Evolutionary conservation across 1,284 basidiomycete genomes (phyloP).

Genomic region (Trametes pubescens): DNA sequence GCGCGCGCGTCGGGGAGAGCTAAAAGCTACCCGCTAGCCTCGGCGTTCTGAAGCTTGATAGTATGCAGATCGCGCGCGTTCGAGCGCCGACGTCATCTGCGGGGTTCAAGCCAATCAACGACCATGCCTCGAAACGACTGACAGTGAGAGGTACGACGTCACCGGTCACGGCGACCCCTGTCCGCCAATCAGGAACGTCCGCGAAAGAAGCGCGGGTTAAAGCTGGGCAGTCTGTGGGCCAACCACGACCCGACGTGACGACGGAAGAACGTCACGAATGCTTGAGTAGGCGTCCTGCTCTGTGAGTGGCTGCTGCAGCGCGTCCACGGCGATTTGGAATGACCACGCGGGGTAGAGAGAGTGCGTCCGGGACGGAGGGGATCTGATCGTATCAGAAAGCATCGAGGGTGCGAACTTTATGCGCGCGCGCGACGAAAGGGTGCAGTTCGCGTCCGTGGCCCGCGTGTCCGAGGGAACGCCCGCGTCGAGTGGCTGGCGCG

Average conservation of each 20-base stretch:
- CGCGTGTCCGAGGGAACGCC: slow-evolving; percentile 1
- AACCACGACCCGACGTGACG: not conserved
- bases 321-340: not conserved
- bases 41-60: not conserved
- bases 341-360: slow-evolving; percentile 7
- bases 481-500: not conserved
- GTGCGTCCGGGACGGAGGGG: slow-evolving; percentile 16
- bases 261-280: not conserved
- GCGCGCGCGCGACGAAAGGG: not conserved
- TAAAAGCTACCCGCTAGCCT: not conserved
- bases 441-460: slow-evolving; percentile 8
- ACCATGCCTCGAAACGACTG: not conserved
- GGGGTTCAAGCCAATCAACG: not conserved
- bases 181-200: slow-evolving; percentile 19
- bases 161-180: slow-evolving; percentile 14
- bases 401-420: slow-evolving; percentile 34
- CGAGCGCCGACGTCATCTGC: slow-evolving; percentile 3
- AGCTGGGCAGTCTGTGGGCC: no score
- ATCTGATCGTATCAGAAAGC: slow-evolving; percentile 31
- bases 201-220: not conserved
- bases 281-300: not conserved
- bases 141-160: not conserved
- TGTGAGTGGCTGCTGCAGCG: not conserved
- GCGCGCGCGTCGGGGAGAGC: not conserved
- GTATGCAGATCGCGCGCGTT: not conserved